Base-by-base conservation (phyloP, 1,139 yeast species). In the Kodamaea arcana region DNA sequence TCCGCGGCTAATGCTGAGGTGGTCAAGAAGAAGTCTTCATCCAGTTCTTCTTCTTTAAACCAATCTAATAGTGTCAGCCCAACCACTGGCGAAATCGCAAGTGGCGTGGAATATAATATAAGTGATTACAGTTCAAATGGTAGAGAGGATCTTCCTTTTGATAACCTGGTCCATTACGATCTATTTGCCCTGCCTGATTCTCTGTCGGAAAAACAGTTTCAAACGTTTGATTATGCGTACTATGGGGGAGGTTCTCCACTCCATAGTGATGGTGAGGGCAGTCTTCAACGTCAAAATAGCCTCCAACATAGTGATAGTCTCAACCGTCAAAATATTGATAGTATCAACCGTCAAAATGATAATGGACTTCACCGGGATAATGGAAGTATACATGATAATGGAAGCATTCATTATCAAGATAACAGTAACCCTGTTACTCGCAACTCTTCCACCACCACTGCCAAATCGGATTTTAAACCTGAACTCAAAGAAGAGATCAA, bases 1-100 rank as follows among this genome's bases (percentile, higher is more conserved):
- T 44, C 52, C 17, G 56, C 52, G 2, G 57, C 54, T 7, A 52
- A 52, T 27, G 52, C 54, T 4, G 51, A 48, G 22, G 42, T 35
- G 21, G 38, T 36, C 26, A 40, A 38, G 34, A 41, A 34, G 30
- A 26, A 15, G 30, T 35, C 38, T 11, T 27, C 21, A 11, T 18
- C 12, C 14, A 15, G 21, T 4, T n/a, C 15, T 17, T 27, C 30
- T 4, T 27, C 30, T n/a, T 16, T 27, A 18, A 27, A 27, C 12
- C 30, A 32, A 8, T 27, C 30, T 7, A 27, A 17, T 13, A 30
- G 25, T 16, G 33, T 29, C n/a, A 30, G 29, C 23, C 25, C 30
- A 6, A 15, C 17, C 4, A 24, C 37, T 10, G 23, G 24, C 15
- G 13, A 24, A 16, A 22, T 33, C 4, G 27, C 33, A 14, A 25